Evolutionary conservation across 2,329 filamentous ascomycete species (phyloP).

Genomic region (Myriosclerotinia duriaeana): DNA sequence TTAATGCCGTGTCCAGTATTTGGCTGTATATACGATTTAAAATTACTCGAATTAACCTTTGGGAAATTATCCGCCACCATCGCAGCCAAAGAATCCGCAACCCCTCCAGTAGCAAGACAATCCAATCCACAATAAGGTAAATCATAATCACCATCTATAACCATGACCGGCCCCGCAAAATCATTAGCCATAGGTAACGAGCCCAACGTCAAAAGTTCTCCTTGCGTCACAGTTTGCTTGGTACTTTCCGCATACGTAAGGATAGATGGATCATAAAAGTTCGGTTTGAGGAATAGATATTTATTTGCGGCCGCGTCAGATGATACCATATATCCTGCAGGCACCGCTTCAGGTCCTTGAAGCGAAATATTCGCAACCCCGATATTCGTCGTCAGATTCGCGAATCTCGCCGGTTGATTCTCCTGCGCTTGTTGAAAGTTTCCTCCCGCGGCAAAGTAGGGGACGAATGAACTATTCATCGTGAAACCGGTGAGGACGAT

Average conservation of each 20-base stretch:
- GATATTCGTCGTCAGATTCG: neutral
- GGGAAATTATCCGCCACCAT: conserved; percentile 39
- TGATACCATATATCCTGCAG: neutral
- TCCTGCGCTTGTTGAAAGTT: conserved; percentile 10
- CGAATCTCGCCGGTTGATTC: neutral
- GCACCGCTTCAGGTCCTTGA: neutral
- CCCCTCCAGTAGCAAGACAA: conserved; percentile 49
- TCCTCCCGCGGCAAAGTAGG: neutral
- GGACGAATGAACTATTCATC: neutral
- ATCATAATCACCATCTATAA: conserved; percentile 56
- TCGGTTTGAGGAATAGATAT: neutral
- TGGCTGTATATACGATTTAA: conserved; percentile 51
- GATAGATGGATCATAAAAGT: neutral
- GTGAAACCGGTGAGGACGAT: neutral
- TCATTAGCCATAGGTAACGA: conserved; percentile 17
- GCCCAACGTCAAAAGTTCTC: neutral
- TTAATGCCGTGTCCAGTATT: conserved; percentile 54
- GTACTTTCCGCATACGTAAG: neutral
- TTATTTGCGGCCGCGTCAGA: neutral
- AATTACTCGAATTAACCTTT: conserved; percentile 27
- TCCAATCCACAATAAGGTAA: conserved; percentile 62
- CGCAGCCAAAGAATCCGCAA: conserved; percentile 34
- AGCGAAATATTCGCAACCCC: neutral
- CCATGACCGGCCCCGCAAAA: conserved; percentile 55
- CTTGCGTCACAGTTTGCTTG: neutral